These are phyloP conservation scores for Boechera retrofracta DNA, from an alignment of 345 rosid genomes.

Conservation along the genomic window DNA sequence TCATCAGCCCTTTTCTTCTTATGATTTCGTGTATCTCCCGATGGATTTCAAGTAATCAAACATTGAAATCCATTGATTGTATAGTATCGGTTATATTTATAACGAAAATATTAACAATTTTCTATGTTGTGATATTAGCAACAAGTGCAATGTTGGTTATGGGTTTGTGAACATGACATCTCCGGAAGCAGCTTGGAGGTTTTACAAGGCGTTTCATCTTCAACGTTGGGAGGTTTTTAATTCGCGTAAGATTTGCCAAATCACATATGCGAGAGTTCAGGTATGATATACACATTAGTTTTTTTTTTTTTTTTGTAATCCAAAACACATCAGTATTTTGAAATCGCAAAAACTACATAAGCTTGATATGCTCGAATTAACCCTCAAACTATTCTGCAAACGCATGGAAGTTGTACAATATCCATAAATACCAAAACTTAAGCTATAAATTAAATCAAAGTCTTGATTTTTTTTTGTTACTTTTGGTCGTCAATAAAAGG, in stretches of 20 bases:
- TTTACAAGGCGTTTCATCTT: slow-evolving; percentile 85
- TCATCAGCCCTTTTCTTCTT: slow-evolving; percentile 72
- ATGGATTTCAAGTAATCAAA: slow-evolving; percentile 89
- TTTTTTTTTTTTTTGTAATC: too few relatives aligned
- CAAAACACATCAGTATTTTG: background rate
- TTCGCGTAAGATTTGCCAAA: slow-evolving; percentile 90
- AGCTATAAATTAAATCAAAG: background rate
- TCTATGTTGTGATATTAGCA: slow-evolving; percentile 53
- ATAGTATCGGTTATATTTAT: background rate
- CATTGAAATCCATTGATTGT: background rate
- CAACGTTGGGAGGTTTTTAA: slow-evolving; percentile 97
- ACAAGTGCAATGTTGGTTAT: slow-evolving; percentile 98
- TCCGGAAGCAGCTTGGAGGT: slow-evolving; percentile 76
- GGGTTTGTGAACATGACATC: slow-evolving; percentile 99
- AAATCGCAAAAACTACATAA: background rate
- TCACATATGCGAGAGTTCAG: slow-evolving; percentile 95
- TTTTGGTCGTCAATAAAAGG: slow-evolving; percentile 50
- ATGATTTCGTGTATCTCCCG: slow-evolving; percentile 95
- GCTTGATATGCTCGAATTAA: background rate
- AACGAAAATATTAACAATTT: background rate
- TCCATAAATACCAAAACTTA: background rate
- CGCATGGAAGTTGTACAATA: background rate
- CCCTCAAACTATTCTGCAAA: background rate
- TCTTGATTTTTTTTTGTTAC: background rate
- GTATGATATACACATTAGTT: slow-evolving; percentile 43